Evolutionary conservation across 2,329 filamentous ascomycete species (phyloP).

Genomic region (Tolypocladium paradoxum): DNA sequence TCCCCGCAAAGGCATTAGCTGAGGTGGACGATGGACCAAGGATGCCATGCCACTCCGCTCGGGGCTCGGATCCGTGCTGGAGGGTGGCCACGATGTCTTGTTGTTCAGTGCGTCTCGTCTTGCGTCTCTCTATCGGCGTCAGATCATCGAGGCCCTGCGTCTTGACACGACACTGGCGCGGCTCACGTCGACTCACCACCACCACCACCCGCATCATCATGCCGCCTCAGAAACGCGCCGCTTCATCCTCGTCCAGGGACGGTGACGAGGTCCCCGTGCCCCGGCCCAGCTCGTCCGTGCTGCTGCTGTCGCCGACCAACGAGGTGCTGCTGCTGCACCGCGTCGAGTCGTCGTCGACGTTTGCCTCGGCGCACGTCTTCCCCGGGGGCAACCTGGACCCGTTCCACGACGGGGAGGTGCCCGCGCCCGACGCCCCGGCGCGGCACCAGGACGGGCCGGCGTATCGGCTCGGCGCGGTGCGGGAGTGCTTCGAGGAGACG

Average conservation of each 20-base stretch:
- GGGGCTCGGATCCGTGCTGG: background rate
- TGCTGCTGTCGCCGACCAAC: constrained; percentile 78
- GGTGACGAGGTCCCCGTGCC: constrained; percentile 29
- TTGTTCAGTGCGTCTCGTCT: background rate
- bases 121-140: background rate
- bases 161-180: background rate
- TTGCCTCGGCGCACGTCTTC: constrained; percentile 89
- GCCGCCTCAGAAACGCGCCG: background rate
- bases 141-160: background rate
- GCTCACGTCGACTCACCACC: background rate
- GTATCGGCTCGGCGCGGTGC: constrained; percentile 74
- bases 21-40: background rate
- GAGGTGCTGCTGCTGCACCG: constrained; percentile 82
- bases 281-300: constrained; percentile 62
- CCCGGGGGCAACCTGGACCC: constrained; percentile 77
- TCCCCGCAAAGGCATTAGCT: background rate
- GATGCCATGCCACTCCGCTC: constrained; percentile 4
- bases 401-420: constrained; percentile 59
- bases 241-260: constrained; percentile 5
- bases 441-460: constrained; percentile 60
- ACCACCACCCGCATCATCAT: constrained; percentile 2
- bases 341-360: constrained; percentile 71
- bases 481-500: constrained; percentile 92
- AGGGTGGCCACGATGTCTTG: background rate
- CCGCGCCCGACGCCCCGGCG: constrained; percentile 31